Conservation (phyloP, 306 rosid species). For the Psophocarpus tetragonolobus region DNA sequence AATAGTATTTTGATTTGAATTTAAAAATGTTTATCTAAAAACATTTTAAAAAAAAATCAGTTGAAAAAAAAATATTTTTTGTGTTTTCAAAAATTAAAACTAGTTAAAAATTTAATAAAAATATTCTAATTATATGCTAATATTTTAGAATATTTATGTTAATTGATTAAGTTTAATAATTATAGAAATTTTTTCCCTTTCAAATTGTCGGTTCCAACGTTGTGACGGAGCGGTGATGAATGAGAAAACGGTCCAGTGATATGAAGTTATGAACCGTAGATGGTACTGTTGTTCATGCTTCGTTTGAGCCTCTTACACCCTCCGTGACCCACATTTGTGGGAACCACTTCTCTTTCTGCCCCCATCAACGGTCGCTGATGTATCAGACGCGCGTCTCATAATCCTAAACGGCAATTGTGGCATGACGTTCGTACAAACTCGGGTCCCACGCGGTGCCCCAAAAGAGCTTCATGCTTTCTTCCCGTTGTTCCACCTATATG, state of each 20-base stretch:
- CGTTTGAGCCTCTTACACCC: neutral
- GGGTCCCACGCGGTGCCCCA: neutral
- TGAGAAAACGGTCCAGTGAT: neutral
- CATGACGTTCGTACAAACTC: neutral
- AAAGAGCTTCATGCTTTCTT: neutral
- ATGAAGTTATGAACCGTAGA: neutral
- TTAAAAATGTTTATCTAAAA: too few relatives aligned
- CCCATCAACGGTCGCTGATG: neutral
- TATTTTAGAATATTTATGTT: too few relatives aligned
- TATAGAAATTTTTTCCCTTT: too few relatives aligned
- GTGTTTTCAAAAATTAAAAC: too few relatives aligned
- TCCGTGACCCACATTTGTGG: neutral
- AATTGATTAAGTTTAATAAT: too few relatives aligned
- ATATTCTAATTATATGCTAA: too few relatives aligned
- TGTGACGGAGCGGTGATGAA: neutral
- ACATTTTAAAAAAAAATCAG: too few relatives aligned
- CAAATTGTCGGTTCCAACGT: conserved; percentile 36
- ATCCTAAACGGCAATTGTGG: neutral
- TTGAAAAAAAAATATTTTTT: too few relatives aligned
- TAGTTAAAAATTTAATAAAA: too few relatives aligned
- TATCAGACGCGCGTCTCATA: neutral
- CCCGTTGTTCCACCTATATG: neutral
- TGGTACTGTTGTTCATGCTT: neutral
- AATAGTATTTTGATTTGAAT: too few relatives aligned
- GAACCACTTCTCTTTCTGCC: conserved; percentile 1